phyloP scores from a whole-genome alignment of 2,329 filamentous ascomycete species.

The Nannizziopsis arthrosporioides region DNA sequence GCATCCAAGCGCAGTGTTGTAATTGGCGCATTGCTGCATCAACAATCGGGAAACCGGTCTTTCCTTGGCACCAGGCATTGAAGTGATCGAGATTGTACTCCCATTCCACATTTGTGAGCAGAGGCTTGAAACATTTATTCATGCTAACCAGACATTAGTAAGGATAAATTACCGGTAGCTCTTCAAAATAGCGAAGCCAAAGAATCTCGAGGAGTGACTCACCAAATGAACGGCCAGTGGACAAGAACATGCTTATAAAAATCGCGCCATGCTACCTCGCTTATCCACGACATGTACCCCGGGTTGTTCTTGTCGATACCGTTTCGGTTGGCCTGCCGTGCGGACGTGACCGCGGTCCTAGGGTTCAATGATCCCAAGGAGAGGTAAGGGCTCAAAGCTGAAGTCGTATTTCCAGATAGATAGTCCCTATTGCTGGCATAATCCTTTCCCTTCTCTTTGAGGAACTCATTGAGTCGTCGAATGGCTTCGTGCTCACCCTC shows the following conservation, averaged over 20 bases:
- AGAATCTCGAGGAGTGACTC: constrained; percentile 8
- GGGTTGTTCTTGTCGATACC: constrained; percentile 54
- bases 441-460: constrained; percentile 48
- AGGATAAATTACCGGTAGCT: no score
- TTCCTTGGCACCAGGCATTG: constrained; percentile 59
- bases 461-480: constrained; percentile 53
- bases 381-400: constrained; percentile 59
- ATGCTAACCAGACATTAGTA: constrained; percentile 36
- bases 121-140: constrained; percentile 70
- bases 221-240: constrained; percentile 62
- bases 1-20: constrained; percentile 59
- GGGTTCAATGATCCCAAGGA: constrained; percentile 57
- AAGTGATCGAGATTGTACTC: constrained; percentile 62
- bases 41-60: constrained; percentile 70
- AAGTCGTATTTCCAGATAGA: constrained; percentile 52
- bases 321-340: constrained; percentile 49
- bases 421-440: constrained; percentile 59
- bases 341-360: constrained; percentile 53
- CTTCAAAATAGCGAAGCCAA: not conserved
- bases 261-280: constrained; percentile 74
- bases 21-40: constrained; percentile 80
- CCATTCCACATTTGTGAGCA: constrained; percentile 74
- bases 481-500: constrained; percentile 63
- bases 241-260: constrained; percentile 81
- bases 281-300: constrained; percentile 63